Conservation (phyloP, 176 grass and related monocot species). For the Eragrostis nindensis region DNA sequence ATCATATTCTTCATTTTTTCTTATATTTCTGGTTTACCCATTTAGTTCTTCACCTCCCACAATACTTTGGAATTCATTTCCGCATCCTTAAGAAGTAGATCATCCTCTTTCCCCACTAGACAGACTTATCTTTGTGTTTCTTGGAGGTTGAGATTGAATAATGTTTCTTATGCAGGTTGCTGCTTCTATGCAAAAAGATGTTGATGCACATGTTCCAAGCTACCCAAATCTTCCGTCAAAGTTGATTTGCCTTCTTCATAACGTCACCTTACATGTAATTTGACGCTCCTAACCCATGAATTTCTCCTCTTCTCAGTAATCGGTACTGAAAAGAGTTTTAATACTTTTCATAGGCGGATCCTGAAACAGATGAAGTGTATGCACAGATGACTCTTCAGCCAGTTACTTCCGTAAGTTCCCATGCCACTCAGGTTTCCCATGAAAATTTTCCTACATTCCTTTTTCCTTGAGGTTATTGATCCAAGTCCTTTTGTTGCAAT, state of each 20-base stretch:
- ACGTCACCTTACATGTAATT: slow-evolving; percentile 75
- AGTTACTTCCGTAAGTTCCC: slow-evolving; percentile 49
- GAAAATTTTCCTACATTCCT: background rate
- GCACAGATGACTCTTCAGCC: slow-evolving; percentile 79
- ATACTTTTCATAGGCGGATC: slow-evolving; percentile 63
- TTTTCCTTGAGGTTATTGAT: background rate
- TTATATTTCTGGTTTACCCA: background rate
- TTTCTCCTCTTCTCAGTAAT: slow-evolving; percentile 4
- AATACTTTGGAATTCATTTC: background rate
- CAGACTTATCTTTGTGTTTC: background rate
- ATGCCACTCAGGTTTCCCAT: background rate
- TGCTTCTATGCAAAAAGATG: slow-evolving; percentile 75
- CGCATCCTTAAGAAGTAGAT: background rate
- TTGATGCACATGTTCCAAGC: slow-evolving; percentile 67
- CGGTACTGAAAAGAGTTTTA: slow-evolving; percentile 22
- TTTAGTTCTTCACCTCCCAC: background rate
- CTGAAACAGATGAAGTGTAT: slow-evolving; percentile 82
- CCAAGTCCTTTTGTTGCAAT: background rate
- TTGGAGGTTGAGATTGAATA: background rate
- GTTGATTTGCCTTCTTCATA: slow-evolving; percentile 68
- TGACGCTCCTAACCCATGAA: background rate
- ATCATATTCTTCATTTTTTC: background rate
- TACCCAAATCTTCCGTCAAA: slow-evolving; percentile 73
- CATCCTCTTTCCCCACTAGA: background rate
- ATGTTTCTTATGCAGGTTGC: slow-evolving; percentile 57